These are phyloP conservation scores for Thalassiosira oceanica DNA, from an alignment of 352 stramenopile species.

Conservation along the genomic window DNA sequence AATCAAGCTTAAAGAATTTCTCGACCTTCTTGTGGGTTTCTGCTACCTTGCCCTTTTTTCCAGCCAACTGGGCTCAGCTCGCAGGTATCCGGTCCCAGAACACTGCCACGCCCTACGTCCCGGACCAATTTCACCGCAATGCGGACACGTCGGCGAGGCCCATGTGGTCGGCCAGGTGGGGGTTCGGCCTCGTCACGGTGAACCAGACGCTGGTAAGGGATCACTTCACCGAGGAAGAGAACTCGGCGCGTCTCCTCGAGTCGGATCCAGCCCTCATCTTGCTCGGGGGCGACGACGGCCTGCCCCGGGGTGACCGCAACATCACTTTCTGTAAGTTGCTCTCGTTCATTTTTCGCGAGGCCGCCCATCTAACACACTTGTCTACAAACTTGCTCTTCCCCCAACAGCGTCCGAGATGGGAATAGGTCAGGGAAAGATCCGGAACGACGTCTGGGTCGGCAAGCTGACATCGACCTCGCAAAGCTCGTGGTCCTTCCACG, in stretches of 20 bases:
- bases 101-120: slow-evolving; percentile 58
- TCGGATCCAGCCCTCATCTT: slow-evolving; percentile 50
- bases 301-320: slow-evolving; percentile 37
- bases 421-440: slow-evolving; percentile 51
- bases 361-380: neutral
- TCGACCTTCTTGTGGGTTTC: neutral
- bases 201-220: slow-evolving; percentile 37
- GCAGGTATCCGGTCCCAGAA: slow-evolving; percentile 57
- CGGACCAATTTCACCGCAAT: slow-evolving; percentile 47
- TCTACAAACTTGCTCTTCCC: neutral
- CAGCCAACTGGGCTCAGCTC: slow-evolving; percentile 71
- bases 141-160: slow-evolving; percentile 27
- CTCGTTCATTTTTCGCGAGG: neutral
- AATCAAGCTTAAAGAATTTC: neutral
- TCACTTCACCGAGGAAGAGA: slow-evolving; percentile 51
- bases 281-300: slow-evolving; percentile 73
- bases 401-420: slow-evolving; percentile 15
- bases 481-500: slow-evolving; percentile 46
- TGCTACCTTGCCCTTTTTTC: neutral
- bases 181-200: slow-evolving; percentile 46
- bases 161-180: slow-evolving; percentile 64
- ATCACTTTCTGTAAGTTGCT: slow-evolving; percentile 20
- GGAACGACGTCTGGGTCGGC: slow-evolving; percentile 76
- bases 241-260: slow-evolving; percentile 27
- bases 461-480: slow-evolving; percentile 34